These are phyloP conservation scores for Quercus agrifolia DNA, from an alignment of 306 rosid species.

Conservation along the genomic window DNA sequence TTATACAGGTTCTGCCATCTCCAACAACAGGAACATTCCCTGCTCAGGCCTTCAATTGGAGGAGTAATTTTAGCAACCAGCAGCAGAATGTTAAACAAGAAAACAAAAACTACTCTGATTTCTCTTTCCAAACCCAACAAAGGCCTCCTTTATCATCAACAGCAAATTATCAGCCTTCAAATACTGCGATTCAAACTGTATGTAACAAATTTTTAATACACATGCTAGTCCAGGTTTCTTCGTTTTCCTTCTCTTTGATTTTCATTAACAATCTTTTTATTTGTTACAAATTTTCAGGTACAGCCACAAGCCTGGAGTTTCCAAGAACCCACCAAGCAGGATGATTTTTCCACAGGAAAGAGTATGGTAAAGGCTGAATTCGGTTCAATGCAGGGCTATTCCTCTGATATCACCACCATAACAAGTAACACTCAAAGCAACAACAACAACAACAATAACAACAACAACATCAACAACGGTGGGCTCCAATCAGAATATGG, in stretches of 20 bases:
- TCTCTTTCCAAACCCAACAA: conserved; percentile 64
- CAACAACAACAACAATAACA: background rate
- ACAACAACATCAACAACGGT: conserved; percentile 12
- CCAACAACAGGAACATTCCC: conserved; percentile 79
- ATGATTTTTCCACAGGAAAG: conserved; percentile 37
- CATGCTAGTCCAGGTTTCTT: background rate
- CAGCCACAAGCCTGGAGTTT: conserved; percentile 54
- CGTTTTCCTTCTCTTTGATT: background rate
- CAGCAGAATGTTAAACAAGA: conserved; percentile 57
- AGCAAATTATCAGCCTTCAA: conserved; percentile 49
- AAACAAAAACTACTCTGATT: conserved; percentile 43
- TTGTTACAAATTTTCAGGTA: conserved; percentile 6
- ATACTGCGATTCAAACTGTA: conserved; percentile 38
- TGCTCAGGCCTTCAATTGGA: conserved; percentile 58
- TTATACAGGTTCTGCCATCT: conserved; percentile 59
- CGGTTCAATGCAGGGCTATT: conserved; percentile 42
- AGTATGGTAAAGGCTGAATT: conserved; percentile 50
- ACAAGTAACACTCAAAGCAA: conserved; percentile 32
- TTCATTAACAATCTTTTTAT: background rate
- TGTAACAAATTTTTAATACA: conserved; percentile 13
- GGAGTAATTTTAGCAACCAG: conserved; percentile 35
- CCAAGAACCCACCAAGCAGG: conserved; percentile 51
- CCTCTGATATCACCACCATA: conserved; percentile 39
- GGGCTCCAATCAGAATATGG: conserved; percentile 38
- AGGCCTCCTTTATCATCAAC: conserved; percentile 44